These are phyloP conservation scores for Ambrosia hybrid DNA, from an alignment of 140 eudicot species.

Conservation along the genomic window DNA sequence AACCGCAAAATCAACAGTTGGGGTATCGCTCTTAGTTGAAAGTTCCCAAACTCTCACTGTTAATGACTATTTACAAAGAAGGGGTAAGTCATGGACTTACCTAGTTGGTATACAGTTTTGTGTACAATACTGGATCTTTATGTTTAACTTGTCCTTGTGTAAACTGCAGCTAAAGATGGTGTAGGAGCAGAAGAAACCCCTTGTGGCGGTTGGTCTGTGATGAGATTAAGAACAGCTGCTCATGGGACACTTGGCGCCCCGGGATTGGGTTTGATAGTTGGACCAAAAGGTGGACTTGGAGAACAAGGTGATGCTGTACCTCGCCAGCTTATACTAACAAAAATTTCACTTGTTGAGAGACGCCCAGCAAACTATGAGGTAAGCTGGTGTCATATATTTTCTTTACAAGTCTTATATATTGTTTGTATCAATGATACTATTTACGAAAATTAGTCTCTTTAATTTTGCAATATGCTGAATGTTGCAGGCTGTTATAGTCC, in stretches of 20 bases:
- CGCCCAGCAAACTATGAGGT: constrained; percentile 95
- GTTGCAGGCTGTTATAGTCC: constrained; percentile 91
- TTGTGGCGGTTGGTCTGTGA: constrained; percentile 90
- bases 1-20: constrained; percentile 82
- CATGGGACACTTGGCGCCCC: constrained; percentile 77
- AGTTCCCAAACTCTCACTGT: constrained; percentile 76
- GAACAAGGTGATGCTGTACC: constrained; percentile 96
- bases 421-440: constrained; percentile 6
- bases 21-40: constrained; percentile 68
- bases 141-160: constrained; percentile 3
- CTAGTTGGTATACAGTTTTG: constrained; percentile 14
- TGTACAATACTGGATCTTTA: neutral
- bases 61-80: constrained; percentile 66
- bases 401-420: neutral
- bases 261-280: constrained; percentile 69
- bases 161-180: constrained; percentile 86
- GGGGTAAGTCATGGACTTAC: constrained; percentile 56
- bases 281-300: constrained; percentile 99
- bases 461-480: neutral
- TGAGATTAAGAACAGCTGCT: constrained; percentile 86
- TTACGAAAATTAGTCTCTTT: neutral
- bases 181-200: constrained; percentile 98
- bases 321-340: constrained; percentile 89
- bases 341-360: constrained; percentile 88
- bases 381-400: constrained; percentile 30